Base-by-base conservation (phyloP, 163 green algal genomes). In the Coccomyxa subellipsoidea region DNA sequence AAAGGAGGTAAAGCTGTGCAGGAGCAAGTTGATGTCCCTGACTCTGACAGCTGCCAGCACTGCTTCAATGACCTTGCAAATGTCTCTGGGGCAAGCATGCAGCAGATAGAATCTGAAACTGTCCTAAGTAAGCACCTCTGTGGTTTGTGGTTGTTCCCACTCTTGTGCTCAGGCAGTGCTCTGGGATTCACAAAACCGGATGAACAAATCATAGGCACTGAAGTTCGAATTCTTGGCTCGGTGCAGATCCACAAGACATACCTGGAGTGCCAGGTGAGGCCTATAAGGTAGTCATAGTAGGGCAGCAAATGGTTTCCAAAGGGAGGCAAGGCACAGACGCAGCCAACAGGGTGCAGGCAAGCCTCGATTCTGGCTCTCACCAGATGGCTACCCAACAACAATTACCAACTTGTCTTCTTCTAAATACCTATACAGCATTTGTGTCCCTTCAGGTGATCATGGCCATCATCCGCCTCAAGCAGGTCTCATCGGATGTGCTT, bases 41-140 rank as follows among this genome's bases (percentile, higher is more conserved):
- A 32, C 27, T 32, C 29, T 35, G 66, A 73, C 27, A 73, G 66
- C 8, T 27, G 21, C 10, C 66, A 73, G 66, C 66, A 73, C 66
- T 73, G 66, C 66, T 73, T 73, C 66, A 32, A 73, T 36, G 66
- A 73, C 66, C 66, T 73, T 27, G 66, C 66, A 27, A 32, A n/a
- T 32, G 66, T 73, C 21, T 73, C 66, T 34, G 66, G 66, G 32
- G 66, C 66, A 73, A 12, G 66, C 66, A 34, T 73, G 29, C 27
- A 73, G 66, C 29, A 73, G 66, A 32, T 73, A 18, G 47, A 59
- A 59, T 59, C 47, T 59, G 47, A 59, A 18, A 18, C 47, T 18
- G 23, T 59, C 5, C 4, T 59, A 59, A 59, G 47, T 59, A 18
- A 59, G 47, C 47, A 59, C n/a, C n/a, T n/a, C n/a, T n/a, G n/a